Percentiles rank a stretch among this genome's conserved stretches.
Evolutionary conservation across 2,329 filamentous ascomycete species (phyloP).

Genomic region (Beauveria caledonica): DNA sequence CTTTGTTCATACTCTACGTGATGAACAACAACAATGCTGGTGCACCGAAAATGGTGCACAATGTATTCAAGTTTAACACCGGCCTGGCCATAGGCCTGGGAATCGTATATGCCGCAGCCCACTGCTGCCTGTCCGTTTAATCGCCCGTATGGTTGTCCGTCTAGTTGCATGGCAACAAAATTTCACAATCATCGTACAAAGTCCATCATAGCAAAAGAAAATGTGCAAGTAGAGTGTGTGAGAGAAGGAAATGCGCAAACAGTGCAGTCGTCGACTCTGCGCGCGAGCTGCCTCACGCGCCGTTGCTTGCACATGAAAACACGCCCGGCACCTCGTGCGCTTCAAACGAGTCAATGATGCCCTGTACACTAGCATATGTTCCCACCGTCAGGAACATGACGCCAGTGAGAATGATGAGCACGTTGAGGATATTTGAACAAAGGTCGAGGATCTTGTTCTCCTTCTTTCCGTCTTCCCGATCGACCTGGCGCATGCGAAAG

Average conservation of each 20-base stretch:
- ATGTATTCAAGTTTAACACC: not conserved
- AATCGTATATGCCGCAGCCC: conserved; percentile 6
- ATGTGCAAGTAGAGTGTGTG: not conserved
- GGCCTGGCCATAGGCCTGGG: not conserved
- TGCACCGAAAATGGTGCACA: not conserved
- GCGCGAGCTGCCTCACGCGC: conserved; percentile 34
- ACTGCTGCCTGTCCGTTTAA: conserved; percentile 6
- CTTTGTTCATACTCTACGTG: not conserved
- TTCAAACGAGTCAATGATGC: conserved; percentile 65
- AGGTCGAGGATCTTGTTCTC: conserved; percentile 42
- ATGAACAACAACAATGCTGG: not conserved
- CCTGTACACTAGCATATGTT: conserved; percentile 70
- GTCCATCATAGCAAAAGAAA: not conserved
- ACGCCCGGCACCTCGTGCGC: conserved; percentile 57
- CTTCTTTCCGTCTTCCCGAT: conserved; percentile 44
- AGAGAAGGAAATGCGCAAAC: not conserved
- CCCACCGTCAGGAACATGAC: conserved; percentile 75
- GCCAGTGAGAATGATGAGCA: conserved; percentile 64
- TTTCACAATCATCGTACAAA: not conserved
- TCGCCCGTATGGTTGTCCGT: not conserved
- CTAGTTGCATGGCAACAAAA: not conserved
- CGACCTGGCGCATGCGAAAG: conserved; percentile 63
- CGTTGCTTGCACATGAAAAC: conserved; percentile 67
- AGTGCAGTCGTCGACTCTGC: not conserved
- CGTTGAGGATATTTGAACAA: conserved; percentile 56